Evolutionary conservation across 257 asterid genomes (phyloP), one percentile per base, ranked within the genome.

Genomic region (Datura wrightii): DNA sequence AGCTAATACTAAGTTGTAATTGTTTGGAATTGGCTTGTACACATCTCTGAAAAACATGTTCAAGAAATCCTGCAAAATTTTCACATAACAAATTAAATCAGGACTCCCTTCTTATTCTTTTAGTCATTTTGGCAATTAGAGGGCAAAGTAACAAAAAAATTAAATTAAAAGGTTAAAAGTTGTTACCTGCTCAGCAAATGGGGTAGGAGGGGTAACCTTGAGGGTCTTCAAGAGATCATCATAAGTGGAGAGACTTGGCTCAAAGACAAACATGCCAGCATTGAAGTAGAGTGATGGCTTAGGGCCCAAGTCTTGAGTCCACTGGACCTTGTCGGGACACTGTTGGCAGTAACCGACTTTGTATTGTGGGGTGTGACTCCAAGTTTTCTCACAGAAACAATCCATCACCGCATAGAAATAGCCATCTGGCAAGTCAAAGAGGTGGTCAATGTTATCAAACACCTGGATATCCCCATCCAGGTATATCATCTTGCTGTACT

Each of bases 201-300:
- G 56, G 31, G 85, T 83, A 72, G 85, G 80, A 67, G 85, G 67
- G 8, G 42, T 67, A 44, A 83, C 31, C 67, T 52, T 66, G 19
- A 83, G 55, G 5, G 69, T 66, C 5, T 52, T 50, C 67, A 83
- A 18, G 41, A 67, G 85, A 31, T 66, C 80, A 50, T 83, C 42
- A n/a, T 83, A 83, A 83, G 6, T 83, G 66, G 80, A 52, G 9
- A 83, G 54, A 67, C 46, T 83, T 3, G 85, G 85, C 69, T 67
- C 85, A 83, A 9, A 83, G 5, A 83, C 85, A 36, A 83, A 83
- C 85, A 83, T 83, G 63, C 85, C 85, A 58, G 85, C 85, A 58
- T 83, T 83, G 8, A 83, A 83, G n/a, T 83, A 83, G 8, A 67
- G 85, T 31, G 80, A 50, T 58, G 85, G 85, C 42, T 65, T 65